A percentile compares a stretch with the other conserved stretches of the same genome.
Conservation (phyloP, 345 rosid genomes). For the Mallotus nudiflorus region DNA sequence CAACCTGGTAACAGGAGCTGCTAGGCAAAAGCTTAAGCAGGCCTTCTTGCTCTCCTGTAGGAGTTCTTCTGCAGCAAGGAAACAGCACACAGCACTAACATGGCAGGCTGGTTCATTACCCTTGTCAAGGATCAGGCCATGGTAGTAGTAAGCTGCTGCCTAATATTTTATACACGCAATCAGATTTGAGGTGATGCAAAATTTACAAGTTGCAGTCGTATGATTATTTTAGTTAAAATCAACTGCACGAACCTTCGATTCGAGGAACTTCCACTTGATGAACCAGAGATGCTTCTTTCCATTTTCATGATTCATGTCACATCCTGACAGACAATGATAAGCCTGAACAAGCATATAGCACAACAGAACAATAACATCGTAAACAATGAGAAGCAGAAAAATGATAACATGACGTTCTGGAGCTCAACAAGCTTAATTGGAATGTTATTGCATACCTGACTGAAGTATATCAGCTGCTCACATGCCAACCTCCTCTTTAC, state of each 20-base stretch:
- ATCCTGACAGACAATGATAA: slow-evolving; percentile 58
- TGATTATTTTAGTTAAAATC: background rate
- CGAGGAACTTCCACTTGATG: slow-evolving; percentile 88
- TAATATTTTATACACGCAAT: slow-evolving; percentile 20
- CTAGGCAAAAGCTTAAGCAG: slow-evolving; percentile 73
- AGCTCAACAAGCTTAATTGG: too few relatives aligned
- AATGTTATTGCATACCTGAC: slow-evolving; percentile 43
- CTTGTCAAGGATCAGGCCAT: slow-evolving; percentile 83
- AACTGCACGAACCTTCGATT: slow-evolving; percentile 65
- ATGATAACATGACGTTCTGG: background rate
- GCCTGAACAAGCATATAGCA: slow-evolving; percentile 46
- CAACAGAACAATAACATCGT: too few relatives aligned
- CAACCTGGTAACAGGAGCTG: slow-evolving; percentile 79
- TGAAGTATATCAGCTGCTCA: slow-evolving; percentile 72
- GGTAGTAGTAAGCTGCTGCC: slow-evolving; percentile 96
- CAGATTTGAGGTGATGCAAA: slow-evolving; percentile 3
- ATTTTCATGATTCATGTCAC: slow-evolving; percentile 42
- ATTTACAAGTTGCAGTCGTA: slow-evolving; percentile 1
- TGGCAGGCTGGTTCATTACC: slow-evolving; percentile 74
- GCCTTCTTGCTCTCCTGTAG: slow-evolving; percentile 84
- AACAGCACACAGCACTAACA: slow-evolving; percentile 72
- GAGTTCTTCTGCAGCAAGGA: slow-evolving; percentile 83
- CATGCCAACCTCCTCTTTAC: slow-evolving; percentile 96
- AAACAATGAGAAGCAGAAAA: slow-evolving; percentile 5
- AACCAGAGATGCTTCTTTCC: slow-evolving; percentile 79